Base-by-base conservation (phyloP, 2,329 filamentous ascomycete species). In the Dactylellina leptospora region DNA sequence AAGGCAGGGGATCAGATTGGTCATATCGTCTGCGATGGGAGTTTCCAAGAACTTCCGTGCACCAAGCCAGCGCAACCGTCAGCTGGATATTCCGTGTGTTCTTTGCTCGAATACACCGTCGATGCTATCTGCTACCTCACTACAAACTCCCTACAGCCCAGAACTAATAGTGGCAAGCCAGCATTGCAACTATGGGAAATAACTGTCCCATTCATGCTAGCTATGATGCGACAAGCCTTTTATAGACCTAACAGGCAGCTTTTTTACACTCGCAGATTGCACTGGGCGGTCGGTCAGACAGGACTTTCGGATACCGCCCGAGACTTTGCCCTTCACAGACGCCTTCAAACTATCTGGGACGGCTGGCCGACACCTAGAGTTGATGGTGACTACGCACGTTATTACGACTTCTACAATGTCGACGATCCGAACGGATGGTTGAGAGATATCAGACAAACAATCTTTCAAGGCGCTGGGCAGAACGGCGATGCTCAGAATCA, bases 321-420 rank as follows among this genome's bases (percentile, higher is more conserved):
- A 40, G 45, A 59, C 13, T 42, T 68, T 9, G 62, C 53, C 10
- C 10, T 27, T 4, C 23, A 25, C 13, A 55, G 10, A 30, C 30
- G 16, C 20, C 48, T 63, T 33, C 40, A 22, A 44, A 36, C 48
- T 22, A 27, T 42, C 4, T 47, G 50, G 62, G 54, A 68, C 13
- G 62, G 62, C 3, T 68, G 62, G 62, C 62, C 62, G n/a, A 53
- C 54, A 4, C 20, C 40, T 9, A 13, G 36, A 3, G 33, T 56
- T 2, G 62, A 68, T 9, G 62, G 62, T 18, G 33, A 68, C 16
- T 33, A 44, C 20, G 62, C 62, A 6, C 27, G 54, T 4, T 45
- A 60, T 22, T 56, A 53, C 11, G 62, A 68, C 22, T 68, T 68
- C 27, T 68, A 68, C 47, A 42, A 53, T 13, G 40, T 60, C 5